These are phyloP conservation scores for Nicotiana sylvestris DNA, from an alignment of 257 asterid genomes.

Conservation along the genomic window DNA sequence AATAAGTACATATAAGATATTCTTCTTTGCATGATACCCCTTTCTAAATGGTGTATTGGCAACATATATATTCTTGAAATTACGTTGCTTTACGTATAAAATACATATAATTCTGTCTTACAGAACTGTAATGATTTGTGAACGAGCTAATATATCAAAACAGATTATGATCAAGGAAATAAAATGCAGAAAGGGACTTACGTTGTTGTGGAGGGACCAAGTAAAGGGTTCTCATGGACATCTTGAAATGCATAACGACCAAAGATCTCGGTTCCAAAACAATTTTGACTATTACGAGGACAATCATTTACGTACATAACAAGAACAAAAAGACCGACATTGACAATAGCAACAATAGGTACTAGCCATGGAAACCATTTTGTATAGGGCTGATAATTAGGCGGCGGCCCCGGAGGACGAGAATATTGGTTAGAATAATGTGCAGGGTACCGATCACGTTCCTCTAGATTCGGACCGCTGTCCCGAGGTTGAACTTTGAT, in stretches of 20 bases:
- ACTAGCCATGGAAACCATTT: slow-evolving; percentile 86
- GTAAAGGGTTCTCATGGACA: slow-evolving; percentile 78
- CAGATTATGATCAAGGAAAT: neutral
- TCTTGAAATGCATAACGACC: slow-evolving; percentile 78
- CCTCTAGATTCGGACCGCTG: slow-evolving; percentile 15
- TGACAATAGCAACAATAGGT: slow-evolving; percentile 52
- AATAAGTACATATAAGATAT: too few relatives aligned
- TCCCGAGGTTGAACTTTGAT: slow-evolving; percentile 43
- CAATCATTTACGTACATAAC: slow-evolving; percentile 71
- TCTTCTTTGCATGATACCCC: neutral
- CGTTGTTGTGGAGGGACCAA: slow-evolving; percentile 88
- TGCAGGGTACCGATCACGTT: neutral
- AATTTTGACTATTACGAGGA: slow-evolving; percentile 41
- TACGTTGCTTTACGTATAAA: neutral
- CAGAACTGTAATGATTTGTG: neutral
- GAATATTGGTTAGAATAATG: neutral
- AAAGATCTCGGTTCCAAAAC: slow-evolving; percentile 44
- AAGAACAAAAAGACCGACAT: slow-evolving; percentile 43
- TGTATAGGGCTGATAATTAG: slow-evolving; percentile 29
- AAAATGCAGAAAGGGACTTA: slow-evolving; percentile 15
- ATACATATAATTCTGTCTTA: neutral
- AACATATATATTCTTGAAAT: too few relatives aligned
- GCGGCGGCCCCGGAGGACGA: slow-evolving; percentile 17
- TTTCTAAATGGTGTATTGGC: neutral
- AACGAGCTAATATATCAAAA: neutral